Evolutionary conservation across 306 rosid species (phyloP).

Genomic region (Lupinus albus): DNA sequence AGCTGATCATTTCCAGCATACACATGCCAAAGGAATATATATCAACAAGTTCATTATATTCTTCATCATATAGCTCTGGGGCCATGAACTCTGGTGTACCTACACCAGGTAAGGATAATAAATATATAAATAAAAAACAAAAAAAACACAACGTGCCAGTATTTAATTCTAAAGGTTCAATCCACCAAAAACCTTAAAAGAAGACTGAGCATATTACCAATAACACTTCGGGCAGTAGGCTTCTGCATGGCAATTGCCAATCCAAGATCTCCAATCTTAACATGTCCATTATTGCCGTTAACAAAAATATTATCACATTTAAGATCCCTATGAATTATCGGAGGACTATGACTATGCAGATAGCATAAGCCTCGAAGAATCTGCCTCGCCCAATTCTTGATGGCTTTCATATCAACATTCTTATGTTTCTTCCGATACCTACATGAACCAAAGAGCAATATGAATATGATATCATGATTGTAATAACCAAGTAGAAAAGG

Average conservation of each 20-base stretch:
- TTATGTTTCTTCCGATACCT: conserved; percentile 80
- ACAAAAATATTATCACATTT: conserved; percentile 91
- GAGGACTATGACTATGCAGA: conserved; percentile 77
- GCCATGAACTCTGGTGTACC: no score
- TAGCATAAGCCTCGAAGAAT: conserved; percentile 76
- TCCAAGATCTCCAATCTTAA: conserved; percentile 97
- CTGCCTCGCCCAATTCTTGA: conserved; percentile 97
- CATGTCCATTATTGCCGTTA: conserved; percentile 81
- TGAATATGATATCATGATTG: not conserved
- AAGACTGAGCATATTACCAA: conserved; percentile 55
- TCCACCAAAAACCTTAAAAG: not conserved
- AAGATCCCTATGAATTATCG: conserved; percentile 87
- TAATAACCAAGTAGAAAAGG: not conserved
- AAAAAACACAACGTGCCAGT: not conserved
- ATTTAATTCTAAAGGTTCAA: conserved; percentile 20
- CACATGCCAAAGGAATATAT: conserved; percentile 97
- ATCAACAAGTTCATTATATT: conserved; percentile 90
- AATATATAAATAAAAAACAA: no score
- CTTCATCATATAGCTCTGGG: conserved; percentile 97
- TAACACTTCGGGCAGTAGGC: conserved; percentile 82
- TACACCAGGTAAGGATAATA: conserved; percentile 29
- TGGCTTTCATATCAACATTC: conserved; percentile 72
- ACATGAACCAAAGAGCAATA: conserved; percentile 27
- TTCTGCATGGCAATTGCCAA: conserved; percentile 87
- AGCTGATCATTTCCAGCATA: conserved; percentile 81